Evolutionary conservation across 129 eudicot species (phyloP).

Genomic region (Smallanthus sonchifolius): DNA sequence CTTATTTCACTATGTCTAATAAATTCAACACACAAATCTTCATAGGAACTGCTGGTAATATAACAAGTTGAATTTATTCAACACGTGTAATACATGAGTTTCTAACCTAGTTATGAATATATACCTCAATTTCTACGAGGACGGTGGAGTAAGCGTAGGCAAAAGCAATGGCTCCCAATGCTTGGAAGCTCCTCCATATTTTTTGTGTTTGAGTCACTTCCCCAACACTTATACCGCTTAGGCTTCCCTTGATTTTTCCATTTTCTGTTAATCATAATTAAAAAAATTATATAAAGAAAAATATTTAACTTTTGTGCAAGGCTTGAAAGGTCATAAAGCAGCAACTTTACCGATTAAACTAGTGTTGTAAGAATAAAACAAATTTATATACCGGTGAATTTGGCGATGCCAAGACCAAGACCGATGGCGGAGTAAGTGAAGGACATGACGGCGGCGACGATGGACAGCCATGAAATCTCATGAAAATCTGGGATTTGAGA

Average conservation of each 20-base stretch:
- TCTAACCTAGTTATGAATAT: no score
- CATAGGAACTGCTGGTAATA: no score
- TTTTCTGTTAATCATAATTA: slow-evolving; percentile 20
- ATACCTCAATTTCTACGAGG: slow-evolving; percentile 48
- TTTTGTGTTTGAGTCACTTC: slow-evolving; percentile 49
- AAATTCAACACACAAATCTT: no score
- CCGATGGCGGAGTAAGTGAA: slow-evolving; percentile 64
- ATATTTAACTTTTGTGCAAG: background rate
- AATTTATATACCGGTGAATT: slow-evolving; percentile 32
- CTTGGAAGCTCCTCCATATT: slow-evolving; percentile 64
- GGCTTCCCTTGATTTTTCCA: slow-evolving; percentile 54
- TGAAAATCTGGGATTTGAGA: slow-evolving; percentile 59
- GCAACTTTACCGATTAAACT: no score
- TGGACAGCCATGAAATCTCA: slow-evolving; percentile 54
- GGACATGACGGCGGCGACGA: slow-evolving; percentile 64
- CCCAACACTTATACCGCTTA: slow-evolving; percentile 55
- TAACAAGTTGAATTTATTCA: no score
- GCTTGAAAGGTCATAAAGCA: no score
- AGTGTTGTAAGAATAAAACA: background rate
- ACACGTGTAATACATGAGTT: no score
- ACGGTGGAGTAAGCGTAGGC: slow-evolving; percentile 57
- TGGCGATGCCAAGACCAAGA: slow-evolving; percentile 53
- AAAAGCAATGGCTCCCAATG: slow-evolving; percentile 60
- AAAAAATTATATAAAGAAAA: no score
- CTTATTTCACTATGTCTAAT: no score